Percentiles rank a stretch among this genome's conserved stretches.
Evolutionary conservation across 2,329 filamentous ascomycete genomes (phyloP).

Genomic region (Alternaria incomplexa): DNA sequence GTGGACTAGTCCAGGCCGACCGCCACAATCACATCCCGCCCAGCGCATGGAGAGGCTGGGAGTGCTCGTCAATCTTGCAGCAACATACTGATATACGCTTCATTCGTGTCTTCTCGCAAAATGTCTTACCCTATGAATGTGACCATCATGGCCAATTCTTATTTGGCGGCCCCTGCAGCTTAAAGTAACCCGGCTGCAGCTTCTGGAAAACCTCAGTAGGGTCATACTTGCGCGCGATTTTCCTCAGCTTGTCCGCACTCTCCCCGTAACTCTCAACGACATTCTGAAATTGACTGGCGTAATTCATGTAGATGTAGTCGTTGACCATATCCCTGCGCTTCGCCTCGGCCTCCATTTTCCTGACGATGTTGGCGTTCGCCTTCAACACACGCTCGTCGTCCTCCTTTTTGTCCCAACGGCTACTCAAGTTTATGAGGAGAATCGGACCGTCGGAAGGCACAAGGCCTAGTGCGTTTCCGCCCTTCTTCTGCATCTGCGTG

Average conservation of each 20-base stretch:
- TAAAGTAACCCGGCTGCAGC: constrained; percentile 14
- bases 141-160: neutral
- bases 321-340: constrained; percentile 4
- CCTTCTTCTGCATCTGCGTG: constrained; percentile 22
- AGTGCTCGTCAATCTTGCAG: too few relatives aligned
- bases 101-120: too few relatives aligned
- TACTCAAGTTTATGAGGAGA: constrained; percentile 13
- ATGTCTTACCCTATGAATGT: too few relatives aligned
- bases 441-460: constrained; percentile 9
- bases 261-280: constrained; percentile 51
- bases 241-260: constrained; percentile 18
- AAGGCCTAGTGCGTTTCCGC: constrained; percentile 33
- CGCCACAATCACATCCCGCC: too few relatives aligned
- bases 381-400: constrained; percentile 24
- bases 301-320: constrained; percentile 51
- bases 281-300: constrained; percentile 52
- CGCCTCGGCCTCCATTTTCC: constrained; percentile 13
- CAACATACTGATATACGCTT: too few relatives aligned
- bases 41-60: too few relatives aligned
- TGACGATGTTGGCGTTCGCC: constrained; percentile 15
- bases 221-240: constrained; percentile 13
- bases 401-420: constrained; percentile 15
- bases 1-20: too few relatives aligned
- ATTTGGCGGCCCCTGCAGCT: constrained; percentile 5
- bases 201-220: constrained; percentile 14